A percentile compares a stretch with the other conserved stretches of the same genome.
Evolutionary conservation across 768 basidiomycete genomes (phyloP).

Genomic region (Epithele typhae): DNA sequence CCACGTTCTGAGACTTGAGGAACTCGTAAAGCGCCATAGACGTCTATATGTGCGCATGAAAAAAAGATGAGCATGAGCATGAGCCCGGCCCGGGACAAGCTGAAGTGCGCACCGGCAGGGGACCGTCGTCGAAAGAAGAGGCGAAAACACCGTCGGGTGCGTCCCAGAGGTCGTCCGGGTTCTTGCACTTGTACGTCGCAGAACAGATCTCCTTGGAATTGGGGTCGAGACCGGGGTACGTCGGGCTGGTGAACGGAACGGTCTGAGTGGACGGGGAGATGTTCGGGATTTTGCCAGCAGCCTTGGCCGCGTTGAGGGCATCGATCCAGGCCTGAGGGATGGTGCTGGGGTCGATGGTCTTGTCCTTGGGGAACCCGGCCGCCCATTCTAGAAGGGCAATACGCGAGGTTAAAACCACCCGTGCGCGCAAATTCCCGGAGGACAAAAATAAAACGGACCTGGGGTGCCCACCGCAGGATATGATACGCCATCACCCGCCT

Average conservation of each 20-base stretch:
- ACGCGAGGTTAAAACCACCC: neutral
- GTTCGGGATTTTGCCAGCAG: constrained; percentile 69
- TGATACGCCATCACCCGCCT: constrained; percentile 43
- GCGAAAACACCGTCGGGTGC: constrained; percentile 67
- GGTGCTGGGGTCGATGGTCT: constrained; percentile 30
- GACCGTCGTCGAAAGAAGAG: constrained; percentile 80
- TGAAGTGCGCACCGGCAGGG: constrained; percentile 37
- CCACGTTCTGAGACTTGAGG: constrained; percentile 54
- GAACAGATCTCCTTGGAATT: constrained; percentile 63
- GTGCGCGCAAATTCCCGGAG: no score
- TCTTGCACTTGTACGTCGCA: constrained; percentile 62
- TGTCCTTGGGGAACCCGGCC: constrained; percentile 58
- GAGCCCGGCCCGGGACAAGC: neutral
- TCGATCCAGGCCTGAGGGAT: constrained; percentile 70
- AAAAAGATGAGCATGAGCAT: no score
- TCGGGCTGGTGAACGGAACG: constrained; percentile 26
- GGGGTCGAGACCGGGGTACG: constrained; percentile 40
- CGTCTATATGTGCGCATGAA: constrained; percentile 24
- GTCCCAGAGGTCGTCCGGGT: constrained; percentile 58
- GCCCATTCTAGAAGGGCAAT: constrained; percentile 48
- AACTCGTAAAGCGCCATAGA: constrained; percentile 57
- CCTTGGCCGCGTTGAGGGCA: constrained; percentile 62
- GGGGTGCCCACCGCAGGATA: constrained; percentile 59
- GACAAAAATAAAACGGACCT: constrained; percentile 34
- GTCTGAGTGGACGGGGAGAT: constrained; percentile 46